phyloP scores from a whole-genome alignment of 2,329 filamentous ascomycete species.

The Colletotrichum sp. region DNA sequence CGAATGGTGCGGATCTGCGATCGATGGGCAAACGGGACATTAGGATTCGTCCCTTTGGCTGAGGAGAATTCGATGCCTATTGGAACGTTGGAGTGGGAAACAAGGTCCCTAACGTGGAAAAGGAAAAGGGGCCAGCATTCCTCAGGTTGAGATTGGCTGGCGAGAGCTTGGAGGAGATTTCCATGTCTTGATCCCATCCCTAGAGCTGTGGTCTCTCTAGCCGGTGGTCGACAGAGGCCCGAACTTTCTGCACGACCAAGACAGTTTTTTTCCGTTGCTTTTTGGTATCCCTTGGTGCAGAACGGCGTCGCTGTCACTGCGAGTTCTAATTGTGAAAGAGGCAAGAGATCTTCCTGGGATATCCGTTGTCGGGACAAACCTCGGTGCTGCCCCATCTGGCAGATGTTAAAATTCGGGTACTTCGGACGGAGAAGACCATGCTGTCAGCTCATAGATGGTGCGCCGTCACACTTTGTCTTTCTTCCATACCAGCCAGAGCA shows the following conservation, averaged over 20 bases:
- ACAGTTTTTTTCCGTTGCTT: neutral
- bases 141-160: neutral
- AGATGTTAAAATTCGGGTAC: neutral
- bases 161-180: neutral
- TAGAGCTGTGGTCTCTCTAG: neutral
- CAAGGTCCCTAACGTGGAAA: neutral
- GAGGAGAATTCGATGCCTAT: neutral
- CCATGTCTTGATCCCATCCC: constrained; percentile 3
- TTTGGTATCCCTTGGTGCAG: constrained; percentile 3
- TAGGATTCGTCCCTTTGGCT: neutral
- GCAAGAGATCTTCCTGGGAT: neutral
- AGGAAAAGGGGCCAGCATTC: neutral
- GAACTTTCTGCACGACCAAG: neutral
- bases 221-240: neutral
- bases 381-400: neutral
- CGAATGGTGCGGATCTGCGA: neutral
- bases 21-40: neutral
- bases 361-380: neutral
- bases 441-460: neutral
- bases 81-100: neutral
- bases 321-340: neutral
- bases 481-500: constrained; percentile 7
- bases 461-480: constrained; percentile 9
- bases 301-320: neutral
- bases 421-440: neutral